Conservation (phyloP, 306 rosid species). For the Citrullus mucosospermus region DNA sequence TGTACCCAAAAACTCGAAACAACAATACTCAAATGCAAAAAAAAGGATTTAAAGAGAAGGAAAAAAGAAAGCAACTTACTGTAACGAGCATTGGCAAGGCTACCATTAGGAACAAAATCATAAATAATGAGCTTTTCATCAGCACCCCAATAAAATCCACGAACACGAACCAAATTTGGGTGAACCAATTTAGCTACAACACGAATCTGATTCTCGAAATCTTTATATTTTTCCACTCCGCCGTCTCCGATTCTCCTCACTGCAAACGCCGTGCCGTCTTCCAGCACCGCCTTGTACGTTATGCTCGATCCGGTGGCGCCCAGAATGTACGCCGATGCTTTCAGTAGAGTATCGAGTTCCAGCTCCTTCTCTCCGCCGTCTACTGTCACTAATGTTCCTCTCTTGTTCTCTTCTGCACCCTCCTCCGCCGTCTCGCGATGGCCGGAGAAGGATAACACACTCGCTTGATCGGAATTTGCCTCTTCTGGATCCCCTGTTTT, state of each 20-base stretch:
- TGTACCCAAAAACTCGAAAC: neutral
- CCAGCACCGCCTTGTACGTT: slow-evolving; percentile 87
- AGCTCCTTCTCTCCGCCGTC: slow-evolving; percentile 81
- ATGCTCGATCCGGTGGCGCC: slow-evolving; percentile 96
- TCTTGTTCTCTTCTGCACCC: slow-evolving; percentile 20
- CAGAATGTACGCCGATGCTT: slow-evolving; percentile 76
- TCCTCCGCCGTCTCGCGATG: slow-evolving; percentile 14
- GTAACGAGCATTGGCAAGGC: slow-evolving; percentile 93
- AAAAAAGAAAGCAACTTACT: slow-evolving; percentile 30
- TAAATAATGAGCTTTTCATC: slow-evolving; percentile 90
- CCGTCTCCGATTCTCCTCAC: slow-evolving; percentile 86
- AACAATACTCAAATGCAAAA: neutral
- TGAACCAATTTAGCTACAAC: slow-evolving; percentile 69
- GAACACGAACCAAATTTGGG: slow-evolving; percentile 72
- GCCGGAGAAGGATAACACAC: slow-evolving; percentile 4
- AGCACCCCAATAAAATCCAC: slow-evolving; percentile 81
- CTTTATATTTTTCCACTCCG: slow-evolving; percentile 68
- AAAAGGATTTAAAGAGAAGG: neutral
- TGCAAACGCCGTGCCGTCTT: slow-evolving; percentile 68
- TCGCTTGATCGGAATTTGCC: slow-evolving; percentile 14
- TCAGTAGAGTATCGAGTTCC: slow-evolving; percentile 65
- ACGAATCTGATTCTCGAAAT: slow-evolving; percentile 68
- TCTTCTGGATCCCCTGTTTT: slow-evolving; percentile 42
- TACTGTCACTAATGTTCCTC: slow-evolving; percentile 60
- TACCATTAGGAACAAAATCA: slow-evolving; percentile 83